A percentile compares a stretch with the other conserved stretches of the same genome.
phyloP scores from a whole-genome alignment of 768 basidiomycete species.

The Pleurotus citrinopileatus region DNA sequence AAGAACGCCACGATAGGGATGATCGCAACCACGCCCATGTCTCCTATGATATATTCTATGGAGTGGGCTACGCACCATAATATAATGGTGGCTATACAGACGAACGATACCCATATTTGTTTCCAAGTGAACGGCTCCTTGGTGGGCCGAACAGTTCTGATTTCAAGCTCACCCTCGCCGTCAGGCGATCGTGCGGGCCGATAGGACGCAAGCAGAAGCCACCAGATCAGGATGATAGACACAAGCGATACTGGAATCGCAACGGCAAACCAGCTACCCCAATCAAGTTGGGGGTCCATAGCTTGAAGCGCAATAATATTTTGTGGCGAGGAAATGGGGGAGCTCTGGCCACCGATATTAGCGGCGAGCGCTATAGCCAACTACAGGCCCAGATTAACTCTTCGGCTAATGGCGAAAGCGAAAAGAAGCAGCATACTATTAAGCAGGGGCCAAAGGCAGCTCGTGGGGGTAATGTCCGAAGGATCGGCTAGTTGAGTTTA shows the following conservation, averaged over 20 bases:
- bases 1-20: slow-evolving; percentile 94
- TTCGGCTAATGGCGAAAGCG: background rate
- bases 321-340: slow-evolving; percentile 97
- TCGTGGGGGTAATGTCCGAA: slow-evolving; percentile 84
- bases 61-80: slow-evolving; percentile 88
- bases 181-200: slow-evolving; percentile 68
- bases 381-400: slow-evolving; percentile 33
- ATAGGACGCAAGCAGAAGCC: slow-evolving; percentile 82
- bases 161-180: slow-evolving; percentile 75
- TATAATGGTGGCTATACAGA: slow-evolving; percentile 81
- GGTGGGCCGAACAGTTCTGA: slow-evolving; percentile 81
- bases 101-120: slow-evolving; percentile 87
- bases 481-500: slow-evolving; percentile 67
- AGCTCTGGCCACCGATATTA: slow-evolving; percentile 96
- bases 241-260: slow-evolving; percentile 86
- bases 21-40: slow-evolving; percentile 97
- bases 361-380: slow-evolving; percentile 97
- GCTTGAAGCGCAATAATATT: slow-evolving; percentile 89
- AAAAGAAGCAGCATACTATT: slow-evolving; percentile 59
- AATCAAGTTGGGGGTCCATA: slow-evolving; percentile 85
- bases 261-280: slow-evolving; percentile 93
- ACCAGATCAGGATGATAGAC: slow-evolving; percentile 90
- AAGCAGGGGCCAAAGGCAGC: slow-evolving; percentile 87
- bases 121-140: slow-evolving; percentile 77
- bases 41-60: slow-evolving; percentile 76